These are phyloP conservation scores for Colletotrichum paranaense DNA, from an alignment of 2,329 filamentous ascomycete species.

Conservation along the genomic window DNA sequence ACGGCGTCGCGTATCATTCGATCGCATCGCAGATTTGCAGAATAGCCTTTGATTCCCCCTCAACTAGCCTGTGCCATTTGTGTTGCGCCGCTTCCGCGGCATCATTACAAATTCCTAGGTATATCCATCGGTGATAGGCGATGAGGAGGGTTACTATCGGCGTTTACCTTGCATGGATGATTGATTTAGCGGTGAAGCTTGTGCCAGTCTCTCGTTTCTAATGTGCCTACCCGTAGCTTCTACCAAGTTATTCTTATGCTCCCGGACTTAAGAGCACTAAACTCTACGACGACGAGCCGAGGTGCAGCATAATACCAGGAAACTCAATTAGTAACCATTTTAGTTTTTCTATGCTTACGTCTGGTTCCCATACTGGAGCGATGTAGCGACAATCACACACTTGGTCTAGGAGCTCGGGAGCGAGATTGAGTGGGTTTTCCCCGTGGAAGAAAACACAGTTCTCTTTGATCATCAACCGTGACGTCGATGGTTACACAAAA, in stretches of 20 bases:
- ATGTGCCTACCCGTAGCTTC: background rate
- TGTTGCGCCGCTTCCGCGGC: background rate
- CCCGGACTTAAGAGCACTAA: background rate
- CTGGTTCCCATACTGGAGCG: too few species aligned
- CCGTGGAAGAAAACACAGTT: background rate
- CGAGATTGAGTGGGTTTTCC: background rate
- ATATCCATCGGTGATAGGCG: conserved; percentile 19
- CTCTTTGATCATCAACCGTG: background rate
- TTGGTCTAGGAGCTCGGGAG: background rate
- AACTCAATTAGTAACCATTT: background rate
- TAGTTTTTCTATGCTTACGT: background rate
- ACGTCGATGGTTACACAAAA: background rate
- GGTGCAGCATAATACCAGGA: background rate
- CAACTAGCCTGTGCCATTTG: background rate
- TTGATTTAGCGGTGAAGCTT: background rate
- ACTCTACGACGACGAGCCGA: background rate
- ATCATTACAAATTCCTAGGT: background rate
- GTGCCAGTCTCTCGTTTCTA: background rate
- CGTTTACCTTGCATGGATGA: background rate
- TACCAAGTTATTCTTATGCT: background rate
- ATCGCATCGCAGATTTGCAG: background rate
- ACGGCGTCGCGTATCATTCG: background rate
- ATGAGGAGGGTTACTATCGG: background rate
- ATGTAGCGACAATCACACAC: too few species aligned
- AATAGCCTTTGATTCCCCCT: background rate